These are phyloP conservation scores for Didymella pomorum DNA, from an alignment of 2,329 filamentous ascomycete genomes.

Conservation along the genomic window DNA sequence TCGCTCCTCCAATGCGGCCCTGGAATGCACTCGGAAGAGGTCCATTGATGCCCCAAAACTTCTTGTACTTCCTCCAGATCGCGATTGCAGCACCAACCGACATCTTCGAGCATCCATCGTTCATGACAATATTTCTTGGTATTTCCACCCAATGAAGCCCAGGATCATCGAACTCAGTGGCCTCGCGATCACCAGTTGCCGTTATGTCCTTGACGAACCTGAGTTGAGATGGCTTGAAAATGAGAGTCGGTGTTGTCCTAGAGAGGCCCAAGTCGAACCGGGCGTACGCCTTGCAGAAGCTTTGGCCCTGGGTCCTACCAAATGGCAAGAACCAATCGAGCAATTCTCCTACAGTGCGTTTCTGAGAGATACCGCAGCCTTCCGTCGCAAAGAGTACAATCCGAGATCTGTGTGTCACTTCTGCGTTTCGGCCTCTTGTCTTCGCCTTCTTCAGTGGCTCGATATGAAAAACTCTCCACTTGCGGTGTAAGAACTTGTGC, in stretches of 20 bases:
- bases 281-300: conserved; percentile 54
- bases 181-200: conserved; percentile 48
- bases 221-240: conserved; percentile 52
- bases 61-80: conserved; percentile 61
- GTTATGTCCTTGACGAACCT: conserved; percentile 37
- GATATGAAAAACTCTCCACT: conserved; percentile 52
- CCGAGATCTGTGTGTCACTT: conserved; percentile 29
- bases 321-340: conserved; percentile 54
- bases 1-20: conserved; percentile 74
- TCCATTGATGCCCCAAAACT: conserved; percentile 65
- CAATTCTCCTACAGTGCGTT: conserved; percentile 36
- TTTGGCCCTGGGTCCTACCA: conserved; percentile 44
- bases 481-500: conserved; percentile 52
- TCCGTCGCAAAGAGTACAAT: conserved; percentile 50
- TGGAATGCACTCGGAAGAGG: conserved; percentile 73
- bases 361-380: conserved; percentile 37
- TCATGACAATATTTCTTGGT: conserved; percentile 49
- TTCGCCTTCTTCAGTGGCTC: conserved; percentile 50
- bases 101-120: conserved; percentile 68
- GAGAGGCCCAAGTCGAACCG: conserved; percentile 55
- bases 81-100: conserved; percentile 66
- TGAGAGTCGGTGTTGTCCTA: conserved; percentile 47
- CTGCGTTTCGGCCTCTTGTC: conserved; percentile 21
- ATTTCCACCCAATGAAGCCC: conserved; percentile 32
- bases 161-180: conserved; percentile 48